Percentiles rank a stretch among this genome's conserved stretches.
phyloP scores from a whole-genome alignment of 495 filamentous ascomycete species.

The Niebla homalea region DNA sequence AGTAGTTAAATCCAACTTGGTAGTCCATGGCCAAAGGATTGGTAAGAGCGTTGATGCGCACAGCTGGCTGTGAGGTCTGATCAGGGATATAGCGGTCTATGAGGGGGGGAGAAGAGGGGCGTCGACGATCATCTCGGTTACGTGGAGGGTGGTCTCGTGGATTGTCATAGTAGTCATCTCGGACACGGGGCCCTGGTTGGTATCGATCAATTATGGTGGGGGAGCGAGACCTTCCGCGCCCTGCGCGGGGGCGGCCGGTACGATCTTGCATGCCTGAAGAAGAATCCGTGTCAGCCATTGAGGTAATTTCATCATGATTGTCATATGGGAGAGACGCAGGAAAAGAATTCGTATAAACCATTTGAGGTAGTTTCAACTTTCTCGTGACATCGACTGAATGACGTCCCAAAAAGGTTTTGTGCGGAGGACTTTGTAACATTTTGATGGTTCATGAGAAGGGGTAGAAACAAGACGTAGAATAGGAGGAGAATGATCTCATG shows the following conservation, averaged over 20 bases:
- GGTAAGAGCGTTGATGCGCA: slow-evolving; percentile 58
- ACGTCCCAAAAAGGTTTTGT: too few species aligned
- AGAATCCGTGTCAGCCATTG: slow-evolving; percentile 6
- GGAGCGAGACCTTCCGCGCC: slow-evolving; percentile 53
- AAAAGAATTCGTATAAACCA: too few species aligned
- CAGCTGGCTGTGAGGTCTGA: slow-evolving; percentile 45
- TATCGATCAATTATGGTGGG: slow-evolving; percentile 59
- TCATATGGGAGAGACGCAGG: too few species aligned
- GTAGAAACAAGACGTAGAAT: background rate
- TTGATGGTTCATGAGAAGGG: background rate
- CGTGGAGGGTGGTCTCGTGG: slow-evolving; percentile 57
- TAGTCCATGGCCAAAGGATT: slow-evolving; percentile 78
- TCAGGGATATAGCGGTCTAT: slow-evolving; percentile 96
- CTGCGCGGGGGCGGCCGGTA: slow-evolving; percentile 25
- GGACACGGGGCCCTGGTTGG: slow-evolving; percentile 45
- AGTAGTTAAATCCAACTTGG: slow-evolving; percentile 93
- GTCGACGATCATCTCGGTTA: slow-evolving; percentile 55
- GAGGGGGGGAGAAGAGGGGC: slow-evolving; percentile 48
- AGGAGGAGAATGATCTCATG: background rate
- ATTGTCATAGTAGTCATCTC: slow-evolving; percentile 37
- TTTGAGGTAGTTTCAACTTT: too few species aligned
- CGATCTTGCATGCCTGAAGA: slow-evolving; percentile 33
- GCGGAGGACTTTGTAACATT: background rate
- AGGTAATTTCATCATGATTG: too few species aligned
- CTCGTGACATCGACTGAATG: too few species aligned